Conservation (phyloP, 1,284 basidiomycete genomes). For the Tilletia horrida region DNA sequence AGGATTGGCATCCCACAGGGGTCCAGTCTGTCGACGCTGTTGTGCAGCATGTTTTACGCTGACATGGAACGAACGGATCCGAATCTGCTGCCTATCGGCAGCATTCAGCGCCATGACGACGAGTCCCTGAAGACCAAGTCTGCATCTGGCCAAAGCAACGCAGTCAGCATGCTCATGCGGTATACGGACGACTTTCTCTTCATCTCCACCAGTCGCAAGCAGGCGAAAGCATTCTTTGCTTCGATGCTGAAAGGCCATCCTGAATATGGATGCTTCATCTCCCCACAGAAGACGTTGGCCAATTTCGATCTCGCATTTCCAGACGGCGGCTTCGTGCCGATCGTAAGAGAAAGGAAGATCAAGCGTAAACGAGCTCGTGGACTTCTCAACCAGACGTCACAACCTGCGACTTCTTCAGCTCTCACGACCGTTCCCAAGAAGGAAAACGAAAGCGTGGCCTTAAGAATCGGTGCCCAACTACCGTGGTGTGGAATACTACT, state of each 20-base stretch:
- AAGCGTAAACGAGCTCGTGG: background rate
- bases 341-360: constrained; percentile 25
- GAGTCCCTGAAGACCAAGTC: background rate
- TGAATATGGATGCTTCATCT: constrained; percentile 87
- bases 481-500: constrained; percentile 52
- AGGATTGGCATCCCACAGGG: constrained; percentile 92
- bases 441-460: constrained; percentile 58
- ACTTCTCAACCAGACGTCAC: constrained; percentile 58
- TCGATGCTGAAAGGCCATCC: constrained; percentile 71
- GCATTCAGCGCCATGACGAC: background rate
- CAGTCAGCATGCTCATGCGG: constrained; percentile 62
- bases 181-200: constrained; percentile 92
- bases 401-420: constrained; percentile 60
- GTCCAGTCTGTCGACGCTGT: constrained; percentile 77
- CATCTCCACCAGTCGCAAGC: constrained; percentile 67
- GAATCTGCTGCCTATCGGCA: constrained; percentile 17
- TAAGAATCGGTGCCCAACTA: constrained; percentile 26
- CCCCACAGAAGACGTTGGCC: constrained; percentile 78
- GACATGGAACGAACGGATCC: constrained; percentile 65
- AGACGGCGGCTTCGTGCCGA: constrained; percentile 45
- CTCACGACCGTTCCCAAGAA: too few relatives aligned
- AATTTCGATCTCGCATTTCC: constrained; percentile 67
- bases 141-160: background rate
- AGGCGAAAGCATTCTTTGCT: constrained; percentile 70
- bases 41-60: constrained; percentile 81